A percentile compares a stretch with the other conserved stretches of the same genome.
These are phyloP conservation scores for Larix sibirica DNA, from an alignment of 83 land plant species.

Conservation along the genomic window DNA sequence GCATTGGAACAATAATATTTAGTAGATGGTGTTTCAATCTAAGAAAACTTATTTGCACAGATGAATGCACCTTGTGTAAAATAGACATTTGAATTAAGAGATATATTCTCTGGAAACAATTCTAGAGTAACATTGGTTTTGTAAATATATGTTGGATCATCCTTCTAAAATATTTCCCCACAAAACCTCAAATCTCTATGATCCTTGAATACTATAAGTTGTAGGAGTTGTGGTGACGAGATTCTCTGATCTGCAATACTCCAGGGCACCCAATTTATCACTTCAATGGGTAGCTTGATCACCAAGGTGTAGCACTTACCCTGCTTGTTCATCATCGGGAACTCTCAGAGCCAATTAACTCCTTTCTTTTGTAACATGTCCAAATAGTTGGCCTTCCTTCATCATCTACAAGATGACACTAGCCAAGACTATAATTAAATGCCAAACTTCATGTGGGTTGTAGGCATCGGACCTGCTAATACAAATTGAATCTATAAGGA, in stretches of 20 bases:
- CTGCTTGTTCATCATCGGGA: no score
- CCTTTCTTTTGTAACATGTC: not conserved
- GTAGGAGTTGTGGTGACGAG: not conserved
- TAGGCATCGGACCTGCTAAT: no score
- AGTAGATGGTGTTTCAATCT: not conserved
- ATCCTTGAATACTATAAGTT: not conserved
- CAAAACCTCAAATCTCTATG: not conserved
- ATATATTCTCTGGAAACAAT: not conserved
- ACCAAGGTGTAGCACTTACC: no score
- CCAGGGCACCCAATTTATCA: no score
- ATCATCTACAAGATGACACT: not conserved
- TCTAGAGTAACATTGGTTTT: constrained; percentile 7
- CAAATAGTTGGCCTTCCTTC: not conserved
- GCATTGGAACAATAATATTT: not conserved
- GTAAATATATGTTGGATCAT: not conserved
- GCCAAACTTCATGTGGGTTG: no score
- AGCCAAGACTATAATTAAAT: not conserved
- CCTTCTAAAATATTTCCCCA: constrained; percentile 6
- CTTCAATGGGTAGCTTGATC: no score
- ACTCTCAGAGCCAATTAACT: not conserved
- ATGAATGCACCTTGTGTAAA: not conserved
- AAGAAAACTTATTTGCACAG: not conserved
- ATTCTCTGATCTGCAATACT: not conserved
- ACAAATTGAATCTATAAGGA: no score
- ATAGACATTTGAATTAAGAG: constrained; percentile 10